phyloP scores from a whole-genome alignment of 1,284 basidiomycete genomes.

The Leccinum pachyderme region DNA sequence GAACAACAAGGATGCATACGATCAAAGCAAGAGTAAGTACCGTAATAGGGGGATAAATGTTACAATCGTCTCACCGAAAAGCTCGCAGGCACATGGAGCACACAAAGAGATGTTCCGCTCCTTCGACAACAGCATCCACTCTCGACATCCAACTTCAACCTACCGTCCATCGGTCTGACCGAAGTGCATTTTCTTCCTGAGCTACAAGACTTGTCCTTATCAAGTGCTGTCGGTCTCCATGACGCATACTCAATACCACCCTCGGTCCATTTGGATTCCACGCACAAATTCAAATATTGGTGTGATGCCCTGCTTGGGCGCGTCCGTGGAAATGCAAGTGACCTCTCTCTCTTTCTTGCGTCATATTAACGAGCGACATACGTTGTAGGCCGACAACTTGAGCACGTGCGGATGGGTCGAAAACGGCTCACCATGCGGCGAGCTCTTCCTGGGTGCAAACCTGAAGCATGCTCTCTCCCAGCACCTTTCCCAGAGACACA shows the following conservation, averaged over 20 bases:
- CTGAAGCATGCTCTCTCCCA: conserved; percentile 14
- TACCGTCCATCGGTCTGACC: background rate
- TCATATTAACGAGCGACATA: background rate
- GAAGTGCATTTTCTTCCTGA: background rate
- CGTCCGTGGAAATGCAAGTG: conserved; percentile 2
- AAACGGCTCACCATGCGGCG: conserved; percentile 11
- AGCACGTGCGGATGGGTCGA: conserved; percentile 15
- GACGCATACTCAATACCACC: background rate
- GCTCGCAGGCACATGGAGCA: background rate
- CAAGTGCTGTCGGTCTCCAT: too few relatives aligned
- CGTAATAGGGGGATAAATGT: background rate
- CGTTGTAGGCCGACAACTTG: background rate
- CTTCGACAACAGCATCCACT: background rate
- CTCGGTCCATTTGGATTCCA: background rate
- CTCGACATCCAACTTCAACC: background rate
- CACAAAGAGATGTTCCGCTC: background rate
- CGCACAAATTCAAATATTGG: background rate
- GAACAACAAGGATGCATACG: background rate
- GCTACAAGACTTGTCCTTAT: background rate
- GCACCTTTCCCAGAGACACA: conserved; percentile 15
- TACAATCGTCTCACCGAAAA: conserved; percentile 1
- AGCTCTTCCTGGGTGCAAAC: background rate
- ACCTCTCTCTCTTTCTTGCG: background rate
- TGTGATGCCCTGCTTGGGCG: background rate
- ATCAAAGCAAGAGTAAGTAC: conserved; percentile 15